Evolutionary conservation across 352 stramenopile genomes (phyloP).

Genomic region (Globisporangium carolinianum): DNA sequence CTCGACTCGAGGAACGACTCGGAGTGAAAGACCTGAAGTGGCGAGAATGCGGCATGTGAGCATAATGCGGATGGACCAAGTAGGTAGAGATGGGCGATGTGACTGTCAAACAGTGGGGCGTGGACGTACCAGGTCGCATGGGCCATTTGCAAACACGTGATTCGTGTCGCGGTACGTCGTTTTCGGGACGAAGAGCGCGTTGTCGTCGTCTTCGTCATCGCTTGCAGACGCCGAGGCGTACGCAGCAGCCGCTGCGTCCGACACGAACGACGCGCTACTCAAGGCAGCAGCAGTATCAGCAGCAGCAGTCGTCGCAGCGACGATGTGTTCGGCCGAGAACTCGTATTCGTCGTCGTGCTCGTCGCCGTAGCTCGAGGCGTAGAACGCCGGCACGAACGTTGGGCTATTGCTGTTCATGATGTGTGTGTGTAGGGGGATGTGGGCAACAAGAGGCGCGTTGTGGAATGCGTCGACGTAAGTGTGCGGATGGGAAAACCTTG

Average conservation of each 20-base stretch:
- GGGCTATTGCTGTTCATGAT: constrained; percentile 15
- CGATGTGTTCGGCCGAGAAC: constrained; percentile 15
- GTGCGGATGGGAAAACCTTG: too few species aligned
- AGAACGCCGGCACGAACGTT: constrained; percentile 23
- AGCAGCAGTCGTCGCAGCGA: neutral
- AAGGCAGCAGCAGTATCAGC: too few species aligned
- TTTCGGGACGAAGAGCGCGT: constrained; percentile 13
- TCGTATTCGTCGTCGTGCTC: constrained; percentile 21
- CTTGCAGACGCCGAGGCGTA: constrained; percentile 4
- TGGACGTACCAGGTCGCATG: constrained; percentile 9
- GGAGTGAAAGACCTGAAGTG: constrained; percentile 11
- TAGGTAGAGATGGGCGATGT: too few species aligned
- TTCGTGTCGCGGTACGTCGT: constrained; percentile 36
- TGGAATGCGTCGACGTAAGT: constrained; percentile 2
- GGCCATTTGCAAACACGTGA: constrained; percentile 33
- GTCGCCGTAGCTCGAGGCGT: constrained; percentile 27
- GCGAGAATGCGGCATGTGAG: neutral
- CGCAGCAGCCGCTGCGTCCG: neutral
- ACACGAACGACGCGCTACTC: too few species aligned
- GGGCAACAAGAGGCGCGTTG: neutral
- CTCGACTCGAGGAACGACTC: constrained; percentile 11
- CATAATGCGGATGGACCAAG: too few species aligned
- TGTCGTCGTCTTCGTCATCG: constrained; percentile 7
- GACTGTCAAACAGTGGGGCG: too few species aligned
- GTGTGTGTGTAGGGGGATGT: constrained; percentile 3